A percentile compares a stretch with the other conserved stretches of the same genome.
Evolutionary conservation across 192 early-diverging fungal species (phyloP).

Genomic region (Radiomyces spectabilis): DNA sequence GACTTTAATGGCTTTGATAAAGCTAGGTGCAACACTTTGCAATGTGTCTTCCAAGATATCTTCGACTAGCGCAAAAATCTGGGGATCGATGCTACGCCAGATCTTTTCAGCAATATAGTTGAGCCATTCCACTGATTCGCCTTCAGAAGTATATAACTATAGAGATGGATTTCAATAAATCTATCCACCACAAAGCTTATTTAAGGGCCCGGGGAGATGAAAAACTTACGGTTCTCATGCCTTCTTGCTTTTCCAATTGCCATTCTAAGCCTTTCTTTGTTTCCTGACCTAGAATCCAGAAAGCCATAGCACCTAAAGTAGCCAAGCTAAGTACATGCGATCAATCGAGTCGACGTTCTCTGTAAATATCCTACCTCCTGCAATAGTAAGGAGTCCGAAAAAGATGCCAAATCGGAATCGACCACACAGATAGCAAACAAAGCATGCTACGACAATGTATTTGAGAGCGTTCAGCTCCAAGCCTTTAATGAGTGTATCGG

Average conservation of each 20-base stretch:
- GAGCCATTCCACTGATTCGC: slow-evolving; percentile 24
- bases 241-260: slow-evolving; percentile 20
- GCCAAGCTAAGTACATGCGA: too few relatives aligned
- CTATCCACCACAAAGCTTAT: background rate
- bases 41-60: slow-evolving; percentile 20
- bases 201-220: background rate
- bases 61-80: slow-evolving; percentile 17
- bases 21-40: background rate
- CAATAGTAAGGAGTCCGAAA: background rate
- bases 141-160: slow-evolving; percentile 10
- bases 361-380: background rate
- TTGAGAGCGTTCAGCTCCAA: slow-evolving; percentile 13
- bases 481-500: background rate
- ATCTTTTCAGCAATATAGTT: slow-evolving; percentile 21
- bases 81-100: slow-evolving; percentile 21
- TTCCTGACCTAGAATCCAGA: slow-evolving; percentile 8
- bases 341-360: background rate
- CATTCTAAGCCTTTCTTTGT: slow-evolving; percentile 15
- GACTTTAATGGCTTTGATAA: slow-evolving; percentile 22
- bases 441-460: slow-evolving; percentile 9
- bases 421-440: slow-evolving; percentile 12
- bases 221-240: slow-evolving; percentile 14
- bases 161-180: background rate
- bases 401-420: background rate
- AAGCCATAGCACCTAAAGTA: slow-evolving; percentile 10